A percentile compares a stretch with the other conserved stretches of the same genome.
phyloP scores from a whole-genome alignment of 805 yeast species.

The Saccharomycopsis guyanensis region DNA sequence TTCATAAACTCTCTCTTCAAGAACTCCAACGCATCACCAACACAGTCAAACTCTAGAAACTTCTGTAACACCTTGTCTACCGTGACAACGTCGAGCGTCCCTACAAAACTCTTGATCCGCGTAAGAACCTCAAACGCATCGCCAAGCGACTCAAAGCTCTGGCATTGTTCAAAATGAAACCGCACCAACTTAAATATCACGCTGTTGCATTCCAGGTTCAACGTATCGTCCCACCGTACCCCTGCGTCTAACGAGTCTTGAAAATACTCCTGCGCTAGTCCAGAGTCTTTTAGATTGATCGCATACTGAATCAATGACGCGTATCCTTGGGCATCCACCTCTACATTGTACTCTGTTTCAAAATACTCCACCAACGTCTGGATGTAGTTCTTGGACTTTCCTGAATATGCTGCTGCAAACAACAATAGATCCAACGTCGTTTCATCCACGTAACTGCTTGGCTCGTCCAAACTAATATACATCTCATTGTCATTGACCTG shows the following conservation, averaged over 20 bases:
- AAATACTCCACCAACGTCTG: conserved; percentile 26
- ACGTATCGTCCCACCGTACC: conserved; percentile 36
- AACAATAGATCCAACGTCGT: conserved; percentile 12
- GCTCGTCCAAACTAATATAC: background rate
- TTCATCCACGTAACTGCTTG: conserved; percentile 9
- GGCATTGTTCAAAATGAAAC: conserved; percentile 3
- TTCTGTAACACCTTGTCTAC: conserved; percentile 31
- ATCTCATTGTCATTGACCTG: conserved; percentile 1
- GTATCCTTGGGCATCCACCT: conserved; percentile 32
- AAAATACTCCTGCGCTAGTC: conserved; percentile 30
- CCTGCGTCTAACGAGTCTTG: conserved; percentile 30
- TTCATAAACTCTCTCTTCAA: conserved; percentile 35
- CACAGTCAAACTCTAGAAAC: conserved; percentile 29
- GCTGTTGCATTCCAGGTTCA: conserved; percentile 21
- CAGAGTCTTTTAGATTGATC: conserved; percentile 25
- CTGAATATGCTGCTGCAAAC: conserved; percentile 5
- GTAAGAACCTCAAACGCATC: conserved; percentile 10
- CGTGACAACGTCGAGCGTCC: conserved; percentile 30
- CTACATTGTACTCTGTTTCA: conserved; percentile 27
- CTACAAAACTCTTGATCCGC: conserved; percentile 31
- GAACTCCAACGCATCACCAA: conserved; percentile 35
- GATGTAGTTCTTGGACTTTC: conserved; percentile 10
- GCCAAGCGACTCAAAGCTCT: conserved; percentile 1
- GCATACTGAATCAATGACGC: conserved; percentile 31
- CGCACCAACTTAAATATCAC: conserved; percentile 24